Evolutionary conservation across 169 alveolate species (phyloP), one percentile per base, ranked within the genome.

Genomic region (Cryptosporidium sp.): DNA sequence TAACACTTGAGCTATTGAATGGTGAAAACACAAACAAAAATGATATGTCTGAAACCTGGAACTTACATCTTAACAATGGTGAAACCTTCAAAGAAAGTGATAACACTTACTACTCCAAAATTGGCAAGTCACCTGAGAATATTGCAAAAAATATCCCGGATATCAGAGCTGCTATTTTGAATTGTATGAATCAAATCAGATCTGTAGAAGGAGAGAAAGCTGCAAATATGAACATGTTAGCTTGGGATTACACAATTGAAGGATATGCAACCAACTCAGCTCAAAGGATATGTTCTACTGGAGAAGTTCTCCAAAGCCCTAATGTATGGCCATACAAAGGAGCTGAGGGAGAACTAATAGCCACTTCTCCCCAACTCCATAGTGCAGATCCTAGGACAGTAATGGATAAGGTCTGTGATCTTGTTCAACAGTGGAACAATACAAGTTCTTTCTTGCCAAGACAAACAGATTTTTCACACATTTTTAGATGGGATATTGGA

Each of bases 231-330:
- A 80, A 80, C 39, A 80, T 80, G 89, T 48, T 80, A 6, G 89
- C 75, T 44, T 80, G 89, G 89, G 89, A 80, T 52, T 80, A 80
- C 60, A 80, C 89, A 42, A 80, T 80, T n/a, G 89, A 80, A 23
- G 89, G 89, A 6, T 80, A 80, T 62, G 89, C 89, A 58, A 39
- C 89, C 1, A 60, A 80, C 68, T 23, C 75, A 0, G 89, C 89
- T 48, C 89, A 80, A n/a, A 60, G 53, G 10, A 80, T 80, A 1
- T 80, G 89, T 48, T 62, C 89, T 18, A 42, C 42, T 5, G 89
- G 89, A 44, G 18, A 45, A 42, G 89, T 80, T 80, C 58, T 48
- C 6, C 60, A 44, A 33, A 80, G 89, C 52, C 89, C 89, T 45
- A 39, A 61, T 29, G 26, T 26, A 18, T 80, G 89, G 89, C 89